These are phyloP conservation scores for Citrus cavaleriei DNA, from an alignment of 345 rosid species.

Conservation along the genomic window DNA sequence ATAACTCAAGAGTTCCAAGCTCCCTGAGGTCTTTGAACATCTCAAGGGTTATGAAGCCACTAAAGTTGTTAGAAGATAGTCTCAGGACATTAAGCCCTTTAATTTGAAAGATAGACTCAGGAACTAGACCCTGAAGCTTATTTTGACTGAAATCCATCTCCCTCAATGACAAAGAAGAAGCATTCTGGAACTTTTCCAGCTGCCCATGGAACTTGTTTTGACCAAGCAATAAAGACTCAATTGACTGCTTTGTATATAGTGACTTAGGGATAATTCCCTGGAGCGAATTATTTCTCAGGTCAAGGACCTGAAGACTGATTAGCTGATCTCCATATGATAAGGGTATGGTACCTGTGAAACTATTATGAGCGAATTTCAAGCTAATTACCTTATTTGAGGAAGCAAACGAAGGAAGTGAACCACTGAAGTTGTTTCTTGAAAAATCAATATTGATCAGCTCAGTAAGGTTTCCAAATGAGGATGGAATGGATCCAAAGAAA, in stretches of 20 bases:
- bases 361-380: background rate
- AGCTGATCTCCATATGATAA: background rate
- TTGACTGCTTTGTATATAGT: background rate
- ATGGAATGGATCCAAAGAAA: conserved; percentile 14
- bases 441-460: conserved; percentile 7
- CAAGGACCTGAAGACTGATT: background rate
- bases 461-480: conserved; percentile 9
- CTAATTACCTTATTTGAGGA: background rate
- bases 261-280: background rate
- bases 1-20: background rate
- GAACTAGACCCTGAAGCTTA: conserved; percentile 15
- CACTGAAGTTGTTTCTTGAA: conserved; percentile 2
- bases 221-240: background rate
- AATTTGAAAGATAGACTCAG: conserved; percentile 8
- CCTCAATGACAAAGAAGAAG: background rate
- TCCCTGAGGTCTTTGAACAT: conserved; percentile 1
- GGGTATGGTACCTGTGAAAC: background rate
- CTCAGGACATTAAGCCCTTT: background rate
- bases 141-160: background rate
- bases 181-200: conserved; percentile 10
- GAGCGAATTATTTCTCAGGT: background rate
- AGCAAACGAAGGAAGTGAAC: conserved; percentile 15
- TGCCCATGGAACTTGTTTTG: background rate
- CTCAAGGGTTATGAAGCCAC: conserved; percentile 10
- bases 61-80: conserved; percentile 4